These are phyloP conservation scores for Cadophora sp. DNA, from an alignment of 2,329 filamentous ascomycete genomes.

Conservation along the genomic window DNA sequence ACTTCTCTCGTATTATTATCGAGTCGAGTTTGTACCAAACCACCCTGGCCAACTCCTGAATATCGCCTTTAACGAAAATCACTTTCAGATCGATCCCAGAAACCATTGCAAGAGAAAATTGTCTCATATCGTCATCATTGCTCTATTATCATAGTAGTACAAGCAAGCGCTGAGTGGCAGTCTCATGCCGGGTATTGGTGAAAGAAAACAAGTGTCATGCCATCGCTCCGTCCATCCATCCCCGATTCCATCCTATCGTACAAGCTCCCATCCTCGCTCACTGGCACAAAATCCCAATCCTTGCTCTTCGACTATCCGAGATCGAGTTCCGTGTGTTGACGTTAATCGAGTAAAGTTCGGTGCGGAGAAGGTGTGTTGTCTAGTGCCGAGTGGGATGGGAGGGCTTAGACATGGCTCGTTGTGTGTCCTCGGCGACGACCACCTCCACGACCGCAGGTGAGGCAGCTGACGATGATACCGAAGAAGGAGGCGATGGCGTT, in stretches of 20 bases:
- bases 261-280: slow-evolving; percentile 8
- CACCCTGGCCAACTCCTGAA: background rate
- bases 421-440: slow-evolving; percentile 34
- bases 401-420: slow-evolving; percentile 36
- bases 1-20: too few relatives aligned
- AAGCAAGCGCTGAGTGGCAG: slow-evolving; percentile 22
- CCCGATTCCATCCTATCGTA: slow-evolving; percentile 11
- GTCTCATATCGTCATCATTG: slow-evolving; percentile 20
- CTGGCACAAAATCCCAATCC: background rate
- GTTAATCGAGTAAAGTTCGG: background rate
- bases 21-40: background rate
- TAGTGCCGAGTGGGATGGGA: background rate
- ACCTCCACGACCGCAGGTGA: slow-evolving; percentile 47
- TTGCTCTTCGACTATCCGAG: background rate
- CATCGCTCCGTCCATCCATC: slow-evolving; percentile 9
- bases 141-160: slow-evolving; percentile 14
- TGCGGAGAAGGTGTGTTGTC: background rate
- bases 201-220: slow-evolving; percentile 18
- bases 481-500: slow-evolving; percentile 45
- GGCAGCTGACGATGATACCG: slow-evolving; percentile 47
- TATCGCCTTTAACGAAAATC: background rate
- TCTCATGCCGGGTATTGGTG: slow-evolving; percentile 25
- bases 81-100: background rate
- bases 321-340: background rate
- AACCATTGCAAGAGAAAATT: background rate